Evolutionary conservation across 192 early-diverging fungal species (phyloP).

Genomic region (Borealophlyctis nickersoniae): DNA sequence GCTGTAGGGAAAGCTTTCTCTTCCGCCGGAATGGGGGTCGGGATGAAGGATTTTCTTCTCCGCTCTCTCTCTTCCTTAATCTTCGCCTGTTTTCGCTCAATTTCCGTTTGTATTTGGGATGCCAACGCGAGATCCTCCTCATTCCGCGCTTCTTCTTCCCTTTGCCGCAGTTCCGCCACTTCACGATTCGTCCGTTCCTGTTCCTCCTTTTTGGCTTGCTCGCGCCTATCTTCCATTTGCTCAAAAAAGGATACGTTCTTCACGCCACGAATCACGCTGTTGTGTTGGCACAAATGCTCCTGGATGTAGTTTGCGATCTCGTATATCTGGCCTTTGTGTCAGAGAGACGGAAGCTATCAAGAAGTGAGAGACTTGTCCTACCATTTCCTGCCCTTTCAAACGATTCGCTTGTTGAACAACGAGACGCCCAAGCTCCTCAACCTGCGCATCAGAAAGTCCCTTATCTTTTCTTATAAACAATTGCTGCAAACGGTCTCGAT

Average conservation of each 20-base stretch:
- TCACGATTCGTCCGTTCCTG: conserved; percentile 11
- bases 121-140: conserved; percentile 23
- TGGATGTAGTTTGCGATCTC: conserved; percentile 32
- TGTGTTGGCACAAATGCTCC: conserved; percentile 29
- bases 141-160: conserved; percentile 18
- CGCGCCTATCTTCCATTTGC: conserved; percentile 34
- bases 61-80: conserved; percentile 22
- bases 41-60: background rate
- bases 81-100: conserved; percentile 18
- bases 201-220: conserved; percentile 22
- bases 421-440: conserved; percentile 17
- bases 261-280: conserved; percentile 25
- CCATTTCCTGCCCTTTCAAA: conserved; percentile 22
- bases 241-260: conserved; percentile 42
- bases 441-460: conserved; percentile 32
- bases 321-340: conserved; percentile 22
- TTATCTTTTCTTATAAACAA: background rate
- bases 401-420: background rate
- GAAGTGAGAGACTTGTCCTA: conserved; percentile 3
- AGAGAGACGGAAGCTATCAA: too few species aligned
- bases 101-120: conserved; percentile 26
- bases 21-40: background rate
- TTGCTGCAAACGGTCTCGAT: background rate
- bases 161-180: conserved; percentile 5
- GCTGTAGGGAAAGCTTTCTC: background rate